Conservation (phyloP, 225 moss, liverwort and hornwort genomes). For the Straminergon stramineum region DNA sequence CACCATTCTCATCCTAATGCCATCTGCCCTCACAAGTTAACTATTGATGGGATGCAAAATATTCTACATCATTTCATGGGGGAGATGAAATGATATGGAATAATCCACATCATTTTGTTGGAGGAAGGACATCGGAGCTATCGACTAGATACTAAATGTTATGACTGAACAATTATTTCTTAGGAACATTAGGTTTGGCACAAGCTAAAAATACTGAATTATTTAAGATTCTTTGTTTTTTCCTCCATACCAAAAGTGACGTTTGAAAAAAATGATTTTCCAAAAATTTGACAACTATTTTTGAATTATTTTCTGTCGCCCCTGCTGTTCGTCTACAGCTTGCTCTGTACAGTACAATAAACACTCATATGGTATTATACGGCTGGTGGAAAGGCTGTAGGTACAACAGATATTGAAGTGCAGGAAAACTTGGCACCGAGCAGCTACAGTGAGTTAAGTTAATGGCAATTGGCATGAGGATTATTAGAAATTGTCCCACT, state of each 20-base stretch:
- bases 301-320: neutral
- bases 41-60: neutral
- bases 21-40: fast-evolving
- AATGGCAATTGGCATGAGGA: neutral
- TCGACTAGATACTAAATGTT: neutral
- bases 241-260: neutral
- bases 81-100: neutral
- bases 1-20: neutral
- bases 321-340: neutral
- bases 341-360: neutral
- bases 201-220: neutral
- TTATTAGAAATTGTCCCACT: neutral
- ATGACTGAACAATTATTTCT: neutral
- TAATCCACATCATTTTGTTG: neutral
- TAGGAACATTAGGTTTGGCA: neutral
- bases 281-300: neutral
- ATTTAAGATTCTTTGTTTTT: neutral
- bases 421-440: neutral
- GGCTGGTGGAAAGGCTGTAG: neutral
- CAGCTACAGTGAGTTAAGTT: neutral
- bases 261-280: neutral
- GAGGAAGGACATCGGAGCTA: neutral
- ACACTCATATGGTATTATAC: neutral
- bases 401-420: neutral
- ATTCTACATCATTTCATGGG: neutral